A percentile compares a stretch with the other conserved stretches of the same genome.
phyloP scores from a whole-genome alignment of 805 yeast genomes.

The Candida michaelii region DNA sequence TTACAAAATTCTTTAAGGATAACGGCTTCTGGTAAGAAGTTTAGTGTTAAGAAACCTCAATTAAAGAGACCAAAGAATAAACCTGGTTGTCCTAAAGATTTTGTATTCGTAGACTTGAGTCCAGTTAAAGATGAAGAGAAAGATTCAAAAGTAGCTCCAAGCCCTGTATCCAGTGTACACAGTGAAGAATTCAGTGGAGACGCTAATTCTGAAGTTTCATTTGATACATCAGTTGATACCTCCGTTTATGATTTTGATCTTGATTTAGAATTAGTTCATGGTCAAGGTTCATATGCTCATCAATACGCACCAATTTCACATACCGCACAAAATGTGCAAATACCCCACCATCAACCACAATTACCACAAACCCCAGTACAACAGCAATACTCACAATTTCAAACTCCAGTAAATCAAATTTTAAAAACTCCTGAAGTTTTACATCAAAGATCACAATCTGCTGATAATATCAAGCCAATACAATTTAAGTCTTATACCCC shows the following conservation, averaged over 20 bases:
- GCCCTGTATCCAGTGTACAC: constrained; percentile 12
- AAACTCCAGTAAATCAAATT: constrained; percentile 20
- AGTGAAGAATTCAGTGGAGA: constrained; percentile 2
- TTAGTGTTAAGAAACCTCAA: constrained; percentile 37
- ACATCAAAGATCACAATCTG: constrained; percentile 29
- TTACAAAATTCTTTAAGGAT: constrained; percentile 43
- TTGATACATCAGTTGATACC: constrained; percentile 10
- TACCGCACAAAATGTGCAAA: neutral
- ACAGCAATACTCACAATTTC: constrained; percentile 23
- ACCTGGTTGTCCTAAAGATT: constrained; percentile 47
- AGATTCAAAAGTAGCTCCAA: constrained; percentile 12
- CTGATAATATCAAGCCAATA: constrained; percentile 18
- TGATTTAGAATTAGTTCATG: constrained; percentile 5
- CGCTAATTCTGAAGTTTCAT: constrained; percentile 6
- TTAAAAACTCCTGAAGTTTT: constrained; percentile 14
- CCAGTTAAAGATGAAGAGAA: constrained; percentile 35
- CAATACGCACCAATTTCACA: neutral
- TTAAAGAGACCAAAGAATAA: constrained; percentile 43
- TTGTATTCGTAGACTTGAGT: constrained; percentile 46
- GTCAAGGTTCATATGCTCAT: constrained; percentile 1
- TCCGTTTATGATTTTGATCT: constrained; percentile 11
- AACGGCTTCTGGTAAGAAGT: constrained; percentile 38
- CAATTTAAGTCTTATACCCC: constrained; percentile 21
- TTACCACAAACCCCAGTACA: constrained; percentile 21
- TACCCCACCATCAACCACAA: constrained; percentile 5